Percentiles rank a stretch among this genome's conserved stretches.
phyloP scores from a whole-genome alignment of 441 rosid species.

The Aleurites moluccanus region DNA sequence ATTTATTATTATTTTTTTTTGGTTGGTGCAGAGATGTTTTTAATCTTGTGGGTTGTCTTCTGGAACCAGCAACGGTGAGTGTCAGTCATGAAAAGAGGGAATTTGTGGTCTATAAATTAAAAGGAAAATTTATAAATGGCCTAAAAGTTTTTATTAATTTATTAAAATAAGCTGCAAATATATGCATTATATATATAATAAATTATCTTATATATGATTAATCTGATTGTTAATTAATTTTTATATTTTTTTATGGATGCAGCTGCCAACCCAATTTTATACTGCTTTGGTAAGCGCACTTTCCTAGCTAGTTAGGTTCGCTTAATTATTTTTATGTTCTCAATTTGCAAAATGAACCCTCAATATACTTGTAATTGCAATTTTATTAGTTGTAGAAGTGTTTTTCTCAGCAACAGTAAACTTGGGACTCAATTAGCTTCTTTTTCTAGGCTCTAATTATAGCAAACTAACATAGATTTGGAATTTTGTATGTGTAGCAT shows the following conservation, averaged over 20 bases:
- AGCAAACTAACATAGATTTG: too few relatives aligned
- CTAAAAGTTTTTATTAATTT: neutral
- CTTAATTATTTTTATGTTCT: neutral
- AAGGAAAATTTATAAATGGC: neutral
- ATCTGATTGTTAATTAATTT: constrained; percentile 2
- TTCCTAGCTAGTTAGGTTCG: constrained; percentile 10
- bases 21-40: constrained; percentile 67
- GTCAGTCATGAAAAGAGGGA: neutral
- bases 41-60: constrained; percentile 78
- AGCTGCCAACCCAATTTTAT: constrained; percentile 91
- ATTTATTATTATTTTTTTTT: neutral
- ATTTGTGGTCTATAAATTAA: neutral
- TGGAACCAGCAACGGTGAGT: constrained; percentile 94
- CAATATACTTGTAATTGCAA: neutral
- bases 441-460: neutral
- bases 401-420: neutral
- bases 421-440: neutral
- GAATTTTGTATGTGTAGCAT: too few relatives aligned
- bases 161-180: neutral
- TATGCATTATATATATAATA: neutral
- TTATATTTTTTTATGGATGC: constrained; percentile 34
- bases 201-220: neutral
- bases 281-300: constrained; percentile 66
- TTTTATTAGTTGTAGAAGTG: neutral
- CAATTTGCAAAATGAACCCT: neutral